Evolutionary conservation across 768 basidiomycete species (phyloP), one percentile per base, ranked within the genome.

Genomic region (Agaricus sinodeliciosus): DNA sequence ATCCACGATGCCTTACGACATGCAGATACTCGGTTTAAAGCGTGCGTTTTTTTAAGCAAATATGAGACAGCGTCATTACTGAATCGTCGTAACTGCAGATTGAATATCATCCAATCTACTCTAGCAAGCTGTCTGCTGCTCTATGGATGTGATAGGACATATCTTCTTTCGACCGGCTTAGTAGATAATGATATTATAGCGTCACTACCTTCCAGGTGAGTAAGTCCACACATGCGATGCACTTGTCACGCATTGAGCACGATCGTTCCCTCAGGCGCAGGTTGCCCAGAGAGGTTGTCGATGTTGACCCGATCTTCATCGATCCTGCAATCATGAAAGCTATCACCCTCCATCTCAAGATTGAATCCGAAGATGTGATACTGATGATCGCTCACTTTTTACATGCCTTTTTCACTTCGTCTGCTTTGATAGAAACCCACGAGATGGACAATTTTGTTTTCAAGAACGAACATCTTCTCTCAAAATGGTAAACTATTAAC

Each of bases 371-470:
- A 12, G 77, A 80, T 13, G 67, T 85, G 13, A 69, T 74, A 8
- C 72, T 73, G 56, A 62, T 85, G 16, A 65, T 77, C 9, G 80
- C 81, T 7, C 83, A 81, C 58, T 90, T 89, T 59, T 59, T 89
- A 25, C 69, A 78, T 57, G 67, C 75, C 12, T 84, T 88, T 58
- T 63, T 84, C 35, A 78, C 72, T 36, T 76, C 83, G 39, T 77
- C 84, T 2, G 74, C 80, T 1, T 74, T 80, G 37, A 62, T 90
- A 50, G 83, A 85, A 58, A 62, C 79, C 0, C 77, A 84, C 57
- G 87, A 87, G 65, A 72, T 85, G 2, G 85, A 87, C 59, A 85
- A 87, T 62, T 87, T 89, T 58, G 75, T 88, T 27, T 63, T 87
- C 28, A 75, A 78, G 43, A 86, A 87, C 57, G 81, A 77, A 11